Evolutionary conservation across 352 stramenopile genomes (phyloP).

Genomic region (Phytopythium sindhum): DNA sequence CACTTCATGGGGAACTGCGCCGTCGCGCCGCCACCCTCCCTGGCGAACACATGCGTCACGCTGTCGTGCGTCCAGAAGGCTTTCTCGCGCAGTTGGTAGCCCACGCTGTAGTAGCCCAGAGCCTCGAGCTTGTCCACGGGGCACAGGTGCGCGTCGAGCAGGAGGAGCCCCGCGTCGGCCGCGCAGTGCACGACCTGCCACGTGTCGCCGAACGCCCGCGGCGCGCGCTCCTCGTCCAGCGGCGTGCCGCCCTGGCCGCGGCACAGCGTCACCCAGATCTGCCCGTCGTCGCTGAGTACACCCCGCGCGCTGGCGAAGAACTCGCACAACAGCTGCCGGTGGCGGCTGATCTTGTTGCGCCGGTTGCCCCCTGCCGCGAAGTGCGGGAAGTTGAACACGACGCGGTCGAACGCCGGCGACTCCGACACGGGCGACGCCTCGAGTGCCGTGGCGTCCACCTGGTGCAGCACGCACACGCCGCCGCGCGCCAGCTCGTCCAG

Average conservation of each 20-base stretch:
- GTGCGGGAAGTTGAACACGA: conserved; percentile 89
- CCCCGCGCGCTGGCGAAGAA: conserved; percentile 70
- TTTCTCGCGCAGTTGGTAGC: conserved; percentile 72
- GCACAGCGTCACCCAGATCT: conserved; percentile 82
- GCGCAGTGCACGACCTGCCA: conserved; percentile 80
- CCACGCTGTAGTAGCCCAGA: conserved; percentile 80
- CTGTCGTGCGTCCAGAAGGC: conserved; percentile 68
- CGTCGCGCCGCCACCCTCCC: conserved; percentile 31
- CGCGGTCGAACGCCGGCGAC: conserved; percentile 40
- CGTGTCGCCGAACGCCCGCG: conserved; percentile 57
- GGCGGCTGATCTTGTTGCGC: conserved; percentile 81
- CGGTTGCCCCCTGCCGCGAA: conserved; percentile 65
- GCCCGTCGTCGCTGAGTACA: conserved; percentile 47
- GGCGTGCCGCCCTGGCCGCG: conserved; percentile 75
- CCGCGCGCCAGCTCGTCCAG: conserved; percentile 50
- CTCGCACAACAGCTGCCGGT: conserved; percentile 69
- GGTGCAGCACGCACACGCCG: conserved; percentile 55
- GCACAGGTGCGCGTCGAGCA: conserved; percentile 60
- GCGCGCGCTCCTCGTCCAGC: conserved; percentile 45
- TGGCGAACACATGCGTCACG: conserved; percentile 69
- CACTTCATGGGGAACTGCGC: conserved; percentile 59
- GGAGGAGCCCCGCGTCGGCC: conserved; percentile 45
- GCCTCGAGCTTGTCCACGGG: conserved; percentile 49
- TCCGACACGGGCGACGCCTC: conserved; percentile 26
- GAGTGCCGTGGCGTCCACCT: conserved; percentile 70